Evolutionary conservation across 2,329 filamentous ascomycete genomes (phyloP), one percentile per base, ranked within the genome.

Genomic region (Dothideomycetes sp.): DNA sequence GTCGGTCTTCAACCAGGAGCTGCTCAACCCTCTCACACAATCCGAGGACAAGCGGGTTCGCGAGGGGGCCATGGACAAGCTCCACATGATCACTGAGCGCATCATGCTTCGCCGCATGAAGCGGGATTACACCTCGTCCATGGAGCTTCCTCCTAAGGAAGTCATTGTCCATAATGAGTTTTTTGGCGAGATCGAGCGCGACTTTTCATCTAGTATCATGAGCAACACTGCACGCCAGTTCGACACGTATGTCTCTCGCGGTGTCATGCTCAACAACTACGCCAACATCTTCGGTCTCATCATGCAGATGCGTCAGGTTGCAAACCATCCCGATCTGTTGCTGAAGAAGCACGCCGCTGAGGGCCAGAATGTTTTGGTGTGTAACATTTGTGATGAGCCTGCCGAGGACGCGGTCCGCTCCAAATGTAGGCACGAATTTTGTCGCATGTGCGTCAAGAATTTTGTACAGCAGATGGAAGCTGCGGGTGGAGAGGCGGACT

Each of bases 231-330:
- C 81, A 43, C 81, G 91, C 45, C 80, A 87, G 52, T 98, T 96
- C 49, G 85, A 96, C 55, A 96, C 88, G 0, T 98, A 96, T 49
- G 91, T 96, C 29, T 82, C 86, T 14, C 84, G 87, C 47, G 88
- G 87, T 65, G 89, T 96, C 15, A 77, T 98, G 61, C 73, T 98
- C 37, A 71, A 96, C 69, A 94, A 95, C 57, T 96, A 96, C 51
- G 91, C 91, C 65, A 98, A 98, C 59, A 96, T 98, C 48, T 98
- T 98, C 53, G 89, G 88, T 55, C 73, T 98, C 40, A 95, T 98
- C 55, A 96, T 96, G 86, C 88, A 94, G 61, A 96, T 98, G 89
- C 82, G 91, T 40, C 91, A 98, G 64, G 85, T 95, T 18, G 87
- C 91, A 5, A 91, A 98, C 49, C 91, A 98, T 56, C 91, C 91